Evolutionary conservation across 1,284 basidiomycete species (phyloP), one percentile per base, ranked within the genome.

Genomic region (Mycosarcoma maydis): DNA sequence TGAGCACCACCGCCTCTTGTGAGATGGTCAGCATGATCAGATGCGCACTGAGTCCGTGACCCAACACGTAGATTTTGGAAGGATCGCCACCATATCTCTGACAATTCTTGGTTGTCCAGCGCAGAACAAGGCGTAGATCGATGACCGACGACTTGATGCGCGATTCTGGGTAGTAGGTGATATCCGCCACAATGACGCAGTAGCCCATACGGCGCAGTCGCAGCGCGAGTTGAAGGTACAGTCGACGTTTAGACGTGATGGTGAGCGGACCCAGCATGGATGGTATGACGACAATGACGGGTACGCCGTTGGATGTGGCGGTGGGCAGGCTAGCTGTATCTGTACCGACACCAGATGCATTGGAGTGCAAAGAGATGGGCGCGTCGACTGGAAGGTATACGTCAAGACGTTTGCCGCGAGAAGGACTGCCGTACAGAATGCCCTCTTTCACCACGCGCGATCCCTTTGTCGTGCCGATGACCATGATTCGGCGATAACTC

Each of bases 11-110:
- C n/a, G 82, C 81, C 51, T 82, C 78, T 43, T 83, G 82, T 6
- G 80, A 70, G 8, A 83, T 55, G 4, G 83, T 81, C 59, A 83
- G 75, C 58, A 83, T 70, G 11, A 78, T 76, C 17, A 84, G 62
- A 54, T 83, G 82, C 22, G 80, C 82, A 17, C 79, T 81, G 13
- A 82, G 56, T 4, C 83, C 83, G 43, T 83, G 82, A 2, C 83
- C 82, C 52, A 80, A 44, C 0, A 84, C 44, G 40, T 82, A 77
- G 49, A 84, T 82, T 47, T 72, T 60, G 36, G 45, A 45, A 13
- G 78, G 69, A 49, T 83, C 80, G 26, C 83, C 83, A 5, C 82
- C 83, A 42, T 82, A 83, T 33, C 66, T 48, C 32, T 51, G 46
- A 10, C 78, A 77, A 34, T 81, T 74, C 14, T 72, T 62, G 2